A percentile compares a stretch with the other conserved stretches of the same genome.
Evolutionary conservation across 805 yeast genomes (phyloP).

Genomic region (Isabelozyma gotoi): DNA sequence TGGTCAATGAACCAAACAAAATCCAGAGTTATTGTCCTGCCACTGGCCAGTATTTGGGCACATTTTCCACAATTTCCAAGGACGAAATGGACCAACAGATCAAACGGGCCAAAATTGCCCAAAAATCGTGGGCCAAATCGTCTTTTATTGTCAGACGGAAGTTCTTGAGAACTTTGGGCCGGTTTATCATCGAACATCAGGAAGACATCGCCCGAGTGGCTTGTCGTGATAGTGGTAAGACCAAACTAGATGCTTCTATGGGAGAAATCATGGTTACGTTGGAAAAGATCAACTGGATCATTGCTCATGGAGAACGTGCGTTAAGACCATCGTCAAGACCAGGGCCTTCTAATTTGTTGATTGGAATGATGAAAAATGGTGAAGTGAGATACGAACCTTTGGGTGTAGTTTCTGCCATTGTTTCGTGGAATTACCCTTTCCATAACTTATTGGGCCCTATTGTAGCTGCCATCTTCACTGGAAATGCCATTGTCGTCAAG

Average conservation of each 20-base stretch:
- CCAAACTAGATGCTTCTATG: slow-evolving; percentile 93
- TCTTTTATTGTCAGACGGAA: slow-evolving; percentile 65
- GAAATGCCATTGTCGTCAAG: slow-evolving; percentile 87
- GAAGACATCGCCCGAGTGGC: slow-evolving; percentile 87
- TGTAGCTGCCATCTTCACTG: slow-evolving; percentile 84
- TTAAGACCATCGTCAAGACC: slow-evolving; percentile 73
- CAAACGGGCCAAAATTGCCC: slow-evolving; percentile 52
- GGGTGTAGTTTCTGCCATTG: slow-evolving; percentile 83
- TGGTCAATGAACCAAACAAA: slow-evolving; percentile 59
- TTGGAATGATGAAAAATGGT: slow-evolving; percentile 83
- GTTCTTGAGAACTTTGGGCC: slow-evolving; percentile 67
- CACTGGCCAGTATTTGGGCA: slow-evolving; percentile 85
- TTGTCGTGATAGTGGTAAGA: slow-evolving; percentile 95
- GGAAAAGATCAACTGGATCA: slow-evolving; percentile 89
- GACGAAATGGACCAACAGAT: slow-evolving; percentile 73
- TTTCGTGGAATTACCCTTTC: slow-evolving; percentile 97
- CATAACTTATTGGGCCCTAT: slow-evolving; percentile 93
- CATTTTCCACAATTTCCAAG: slow-evolving; percentile 59
- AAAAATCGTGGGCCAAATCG: slow-evolving; percentile 49
- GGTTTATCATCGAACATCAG: slow-evolving; percentile 77
- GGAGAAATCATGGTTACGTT: slow-evolving; percentile 95
- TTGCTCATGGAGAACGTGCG: slow-evolving; percentile 75
- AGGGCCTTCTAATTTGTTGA: slow-evolving; percentile 81
- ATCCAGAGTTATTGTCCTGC: slow-evolving; percentile 95
- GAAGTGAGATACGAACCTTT: slow-evolving; percentile 93